Percentiles rank a stretch among this genome's conserved stretches.
These are phyloP conservation scores for Penicillium cinerascens DNA, from an alignment of 495 filamentous ascomycete species.

Conservation along the genomic window DNA sequence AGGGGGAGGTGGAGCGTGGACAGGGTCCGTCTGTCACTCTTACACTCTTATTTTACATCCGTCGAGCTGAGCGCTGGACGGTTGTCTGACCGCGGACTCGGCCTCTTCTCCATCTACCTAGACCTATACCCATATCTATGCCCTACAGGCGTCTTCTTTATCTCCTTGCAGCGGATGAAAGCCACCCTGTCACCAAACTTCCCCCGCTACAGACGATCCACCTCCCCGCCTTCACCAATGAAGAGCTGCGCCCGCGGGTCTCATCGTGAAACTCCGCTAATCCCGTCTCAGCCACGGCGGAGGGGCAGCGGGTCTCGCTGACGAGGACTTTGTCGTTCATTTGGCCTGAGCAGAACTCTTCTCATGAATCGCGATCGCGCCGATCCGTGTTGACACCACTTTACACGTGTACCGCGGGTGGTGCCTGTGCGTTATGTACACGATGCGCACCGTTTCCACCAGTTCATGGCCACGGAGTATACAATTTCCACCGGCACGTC, in stretches of 20 bases:
- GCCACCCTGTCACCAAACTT: background rate
- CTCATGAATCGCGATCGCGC: background rate
- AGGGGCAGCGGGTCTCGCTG: constrained; percentile 18
- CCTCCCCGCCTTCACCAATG: background rate
- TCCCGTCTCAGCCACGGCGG: constrained; percentile 1
- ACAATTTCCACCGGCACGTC: background rate
- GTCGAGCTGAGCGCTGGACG: no score
- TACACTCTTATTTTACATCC: background rate
- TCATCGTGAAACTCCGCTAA: constrained; percentile 27
- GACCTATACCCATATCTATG: background rate
- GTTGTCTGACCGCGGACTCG: no score
- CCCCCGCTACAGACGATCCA: background rate
- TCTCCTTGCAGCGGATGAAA: background rate
- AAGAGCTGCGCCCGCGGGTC: constrained; percentile 9
- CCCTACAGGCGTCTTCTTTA: background rate
- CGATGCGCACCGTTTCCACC: no score
- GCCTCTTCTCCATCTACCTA: no score
- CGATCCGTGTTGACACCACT: background rate
- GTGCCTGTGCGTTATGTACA: background rate
- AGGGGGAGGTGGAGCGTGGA: background rate
- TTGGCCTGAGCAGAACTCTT: background rate
- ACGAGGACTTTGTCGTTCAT: constrained; percentile 11
- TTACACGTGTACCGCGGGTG: background rate
- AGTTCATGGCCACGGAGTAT: background rate
- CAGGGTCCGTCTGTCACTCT: background rate